These are phyloP conservation scores for Paraphaeosphaeria minitans DNA, from an alignment of 2,329 filamentous ascomycete genomes.

Conservation along the genomic window DNA sequence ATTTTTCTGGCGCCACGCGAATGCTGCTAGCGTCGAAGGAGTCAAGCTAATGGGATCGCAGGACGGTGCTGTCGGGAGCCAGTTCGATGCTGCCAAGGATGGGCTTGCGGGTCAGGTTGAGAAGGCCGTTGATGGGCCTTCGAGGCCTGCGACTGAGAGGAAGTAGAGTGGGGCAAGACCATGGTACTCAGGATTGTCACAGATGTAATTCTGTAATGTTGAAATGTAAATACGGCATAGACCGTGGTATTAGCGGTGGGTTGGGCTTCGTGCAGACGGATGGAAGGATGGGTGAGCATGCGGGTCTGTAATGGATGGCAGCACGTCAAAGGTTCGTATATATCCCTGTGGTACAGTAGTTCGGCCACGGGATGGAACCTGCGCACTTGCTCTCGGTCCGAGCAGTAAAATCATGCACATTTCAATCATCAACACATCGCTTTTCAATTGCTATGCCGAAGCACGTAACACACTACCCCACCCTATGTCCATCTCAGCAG, in stretches of 20 bases:
- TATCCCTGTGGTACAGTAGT: too few species aligned
- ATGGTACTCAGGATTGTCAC: background rate
- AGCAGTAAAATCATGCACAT: background rate
- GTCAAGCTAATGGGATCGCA: too few species aligned
- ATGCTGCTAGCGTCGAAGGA: too few species aligned
- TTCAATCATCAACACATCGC: background rate
- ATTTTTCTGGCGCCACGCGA: too few species aligned
- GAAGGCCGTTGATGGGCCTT: conserved; percentile 39
- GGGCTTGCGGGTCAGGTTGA: conserved; percentile 59
- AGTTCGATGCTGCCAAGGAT: conserved; percentile 56
- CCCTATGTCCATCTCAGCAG: conserved; percentile 19
- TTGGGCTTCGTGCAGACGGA: too few species aligned
- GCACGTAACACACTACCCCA: background rate
- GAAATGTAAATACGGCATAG: too few species aligned
- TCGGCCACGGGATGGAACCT: background rate
- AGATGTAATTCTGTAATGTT: background rate
- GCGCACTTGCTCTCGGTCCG: background rate
- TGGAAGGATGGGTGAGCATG: too few species aligned
- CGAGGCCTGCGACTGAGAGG: conserved; percentile 9
- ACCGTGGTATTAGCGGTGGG: too few species aligned
- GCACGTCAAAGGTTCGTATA: too few species aligned
- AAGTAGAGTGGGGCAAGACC: background rate
- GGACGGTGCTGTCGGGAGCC: conserved; percentile 58
- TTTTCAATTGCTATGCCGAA: too few species aligned
- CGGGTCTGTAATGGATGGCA: too few species aligned